These are phyloP conservation scores for Acacia crassicarpa DNA, from an alignment of 306 rosid genomes.

Conservation along the genomic window DNA sequence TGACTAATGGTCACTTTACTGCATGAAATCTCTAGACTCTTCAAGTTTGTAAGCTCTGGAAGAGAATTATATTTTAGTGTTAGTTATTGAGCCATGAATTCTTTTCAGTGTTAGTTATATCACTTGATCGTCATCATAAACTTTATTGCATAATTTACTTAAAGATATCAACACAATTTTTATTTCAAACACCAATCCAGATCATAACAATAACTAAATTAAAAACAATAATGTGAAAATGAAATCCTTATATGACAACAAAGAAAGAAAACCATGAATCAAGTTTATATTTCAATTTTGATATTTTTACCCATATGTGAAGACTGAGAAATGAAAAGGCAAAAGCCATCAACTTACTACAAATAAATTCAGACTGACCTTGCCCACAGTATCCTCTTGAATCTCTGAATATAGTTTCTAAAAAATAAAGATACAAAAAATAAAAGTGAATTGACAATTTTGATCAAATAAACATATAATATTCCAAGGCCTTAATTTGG, in stretches of 20 bases:
- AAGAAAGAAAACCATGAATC: constrained; percentile 5
- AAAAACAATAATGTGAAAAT: constrained; percentile 16
- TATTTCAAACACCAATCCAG: constrained; percentile 22
- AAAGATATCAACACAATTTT: neutral
- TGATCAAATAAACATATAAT: constrained; percentile 24
- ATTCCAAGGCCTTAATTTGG: neutral
- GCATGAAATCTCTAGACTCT: too few relatives aligned
- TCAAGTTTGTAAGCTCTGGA: too few relatives aligned
- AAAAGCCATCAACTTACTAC: constrained; percentile 1
- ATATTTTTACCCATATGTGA: constrained; percentile 8
- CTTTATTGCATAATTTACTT: constrained; percentile 13
- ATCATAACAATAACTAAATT: constrained; percentile 8
- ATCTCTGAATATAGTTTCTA: constrained; percentile 55
- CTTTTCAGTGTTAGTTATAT: too few relatives aligned
- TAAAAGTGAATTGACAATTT: constrained; percentile 18
- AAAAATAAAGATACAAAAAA: neutral
- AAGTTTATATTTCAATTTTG: neutral
- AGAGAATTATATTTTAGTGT: too few relatives aligned
- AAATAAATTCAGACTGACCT: constrained; percentile 55
- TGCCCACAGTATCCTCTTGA: constrained; percentile 87
- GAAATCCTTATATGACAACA: neutral
- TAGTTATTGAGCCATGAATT: too few relatives aligned
- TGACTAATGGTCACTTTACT: too few relatives aligned
- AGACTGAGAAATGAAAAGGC: constrained; percentile 2
- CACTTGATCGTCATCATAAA: constrained; percentile 15